Evolutionary conservation across 2,329 filamentous ascomycete species (phyloP).

Genomic region (Beauveria varroae): DNA sequence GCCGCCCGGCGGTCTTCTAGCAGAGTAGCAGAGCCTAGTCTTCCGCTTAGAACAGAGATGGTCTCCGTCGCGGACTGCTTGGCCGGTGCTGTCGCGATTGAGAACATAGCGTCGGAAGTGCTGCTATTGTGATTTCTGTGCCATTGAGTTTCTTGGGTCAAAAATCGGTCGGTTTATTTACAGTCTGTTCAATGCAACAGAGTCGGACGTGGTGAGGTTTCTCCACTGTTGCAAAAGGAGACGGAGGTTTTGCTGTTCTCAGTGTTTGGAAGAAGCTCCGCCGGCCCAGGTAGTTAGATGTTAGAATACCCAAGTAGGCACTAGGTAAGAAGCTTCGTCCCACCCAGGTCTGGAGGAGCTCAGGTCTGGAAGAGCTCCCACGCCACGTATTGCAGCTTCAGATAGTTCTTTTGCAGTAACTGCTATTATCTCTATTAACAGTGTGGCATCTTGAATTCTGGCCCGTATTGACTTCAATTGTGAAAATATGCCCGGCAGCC

Average conservation of each 20-base stretch:
- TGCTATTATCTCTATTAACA: not conserved
- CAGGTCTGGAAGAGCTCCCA: not conserved
- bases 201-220: not conserved
- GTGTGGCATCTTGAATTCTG: not conserved
- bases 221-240: not conserved
- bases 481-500: not conserved
- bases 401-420: not conserved
- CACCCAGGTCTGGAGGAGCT: not conserved
- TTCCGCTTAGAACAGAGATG: slow-evolving; percentile 80
- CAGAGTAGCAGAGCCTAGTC: slow-evolving; percentile 80
- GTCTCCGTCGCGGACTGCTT: slow-evolving; percentile 95
- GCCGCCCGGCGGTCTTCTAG: slow-evolving; percentile 91
- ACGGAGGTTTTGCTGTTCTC: slow-evolving; percentile 5
- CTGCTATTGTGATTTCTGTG: not conserved
- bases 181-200: not conserved
- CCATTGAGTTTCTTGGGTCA: slow-evolving; percentile 1
- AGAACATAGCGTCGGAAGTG: slow-evolving; percentile 43
- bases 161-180: not conserved
- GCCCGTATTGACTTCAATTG: not conserved
- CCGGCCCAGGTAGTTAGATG: not conserved
- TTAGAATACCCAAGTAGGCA: too few species aligned
- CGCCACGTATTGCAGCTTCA: not conserved
- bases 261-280: not conserved
- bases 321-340: not conserved
- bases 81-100: slow-evolving; percentile 66